A percentile compares a stretch with the other conserved stretches of the same genome.
Evolutionary conservation across 306 rosid genomes (phyloP).

Genomic region (Cucumis cinereus): DNA sequence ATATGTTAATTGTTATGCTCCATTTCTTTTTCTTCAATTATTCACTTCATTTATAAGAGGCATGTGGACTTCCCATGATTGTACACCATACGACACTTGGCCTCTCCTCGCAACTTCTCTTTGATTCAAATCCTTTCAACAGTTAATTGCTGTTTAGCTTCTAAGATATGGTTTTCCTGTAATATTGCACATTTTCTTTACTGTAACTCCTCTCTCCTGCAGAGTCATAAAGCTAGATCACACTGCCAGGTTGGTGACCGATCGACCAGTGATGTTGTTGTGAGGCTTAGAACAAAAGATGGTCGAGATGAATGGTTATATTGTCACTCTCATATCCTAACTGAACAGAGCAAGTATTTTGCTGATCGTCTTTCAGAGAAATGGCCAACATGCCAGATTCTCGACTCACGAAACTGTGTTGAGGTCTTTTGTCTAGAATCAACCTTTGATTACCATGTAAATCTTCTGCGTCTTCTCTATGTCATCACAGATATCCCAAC

Average conservation of each 20-base stretch:
- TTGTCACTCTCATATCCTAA: constrained; percentile 56
- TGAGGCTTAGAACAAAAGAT: constrained; percentile 75
- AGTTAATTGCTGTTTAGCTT: not conserved
- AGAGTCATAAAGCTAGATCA: constrained; percentile 40
- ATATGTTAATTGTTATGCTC: not conserved
- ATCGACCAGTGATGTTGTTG: constrained; percentile 84
- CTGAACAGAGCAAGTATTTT: constrained; percentile 55
- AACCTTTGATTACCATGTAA: constrained; percentile 65
- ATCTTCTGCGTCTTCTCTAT: constrained; percentile 66
- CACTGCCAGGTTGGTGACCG: constrained; percentile 47
- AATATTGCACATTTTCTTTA: not conserved
- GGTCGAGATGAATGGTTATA: constrained; percentile 83
- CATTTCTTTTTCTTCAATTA: not conserved
- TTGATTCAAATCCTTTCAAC: not conserved
- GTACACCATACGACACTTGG: not conserved
- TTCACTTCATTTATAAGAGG: not conserved
- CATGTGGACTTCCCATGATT: not conserved
- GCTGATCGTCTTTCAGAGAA: constrained; percentile 72
- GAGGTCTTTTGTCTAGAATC: constrained; percentile 69
- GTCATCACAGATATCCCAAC: constrained; percentile 31
- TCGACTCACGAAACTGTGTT: constrained; percentile 81
- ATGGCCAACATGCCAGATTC: constrained; percentile 93
- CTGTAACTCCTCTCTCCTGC: constrained; percentile 5
- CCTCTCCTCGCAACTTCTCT: not conserved
- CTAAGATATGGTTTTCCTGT: not conserved